Evolutionary conservation across 2,329 filamentous ascomycete species (phyloP), one percentile per base, ranked within the genome.

Genomic region (Bimuria novae-zelandiae): DNA sequence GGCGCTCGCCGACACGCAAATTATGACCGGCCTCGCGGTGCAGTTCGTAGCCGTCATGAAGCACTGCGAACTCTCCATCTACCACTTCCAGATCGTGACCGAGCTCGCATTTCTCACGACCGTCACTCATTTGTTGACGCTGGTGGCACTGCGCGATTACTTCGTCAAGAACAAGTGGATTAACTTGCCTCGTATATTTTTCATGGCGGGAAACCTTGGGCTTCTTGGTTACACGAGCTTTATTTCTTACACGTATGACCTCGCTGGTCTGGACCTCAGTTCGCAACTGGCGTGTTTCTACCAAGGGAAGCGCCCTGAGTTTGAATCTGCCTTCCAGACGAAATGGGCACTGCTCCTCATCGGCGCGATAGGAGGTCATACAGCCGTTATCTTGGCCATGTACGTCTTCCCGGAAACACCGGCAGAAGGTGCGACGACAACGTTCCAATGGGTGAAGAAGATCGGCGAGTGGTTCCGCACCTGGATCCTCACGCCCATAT

Each of bases 141-240:
- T 71, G 2, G 59, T 71, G 12, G 58, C 62, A 0, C 57, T 71
- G 1, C 55, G 67, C 3, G 57, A 71, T 30, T 71, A 69, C 51
- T 71, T 71, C 37, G 68, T 71, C 7, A 62, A 63, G 21, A 60
- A 71, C 45, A 57, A 52, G 21, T 71, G 68, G 68, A 67, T 69
- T 45, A 69, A 69, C 23, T 47, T 71, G 3, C 68, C 68, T 2
- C 62, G 68, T 2, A 64, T 71, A 25, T 61, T 69, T 57, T 69
- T 68, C 52, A 71, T 71, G 68, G 32, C 68, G 14, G 62, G 52
- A 4, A 71, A 71, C 27, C 61, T 71, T 4, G 68, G 46, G 0
- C 32, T 70, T 0, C 51, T 70, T 0, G 65, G 66, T 0, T 70
- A 70, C 46, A 70, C 68, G 5, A 68, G 64, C 4, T 70, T 65